Conservation (phyloP, 2,329 filamentous ascomycete species). For the Aspergillus fructus region DNA sequence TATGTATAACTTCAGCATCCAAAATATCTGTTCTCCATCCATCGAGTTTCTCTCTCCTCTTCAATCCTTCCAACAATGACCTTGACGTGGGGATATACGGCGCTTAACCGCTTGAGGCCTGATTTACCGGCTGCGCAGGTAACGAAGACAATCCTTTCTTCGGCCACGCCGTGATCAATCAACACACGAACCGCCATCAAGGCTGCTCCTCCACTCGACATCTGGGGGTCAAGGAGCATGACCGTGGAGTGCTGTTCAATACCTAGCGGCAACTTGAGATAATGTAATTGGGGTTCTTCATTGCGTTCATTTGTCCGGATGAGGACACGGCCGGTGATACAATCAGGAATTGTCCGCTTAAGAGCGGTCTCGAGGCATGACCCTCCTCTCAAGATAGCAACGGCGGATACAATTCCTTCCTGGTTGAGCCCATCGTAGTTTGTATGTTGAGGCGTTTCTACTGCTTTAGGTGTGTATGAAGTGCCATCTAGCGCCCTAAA, state of each 20-base stretch:
- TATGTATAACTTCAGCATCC: conserved; percentile 60
- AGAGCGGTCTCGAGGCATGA: conserved; percentile 85
- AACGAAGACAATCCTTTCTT: conserved; percentile 84
- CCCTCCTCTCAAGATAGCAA: conserved; percentile 84
- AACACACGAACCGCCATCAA: conserved; percentile 97
- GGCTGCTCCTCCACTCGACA: conserved; percentile 81
- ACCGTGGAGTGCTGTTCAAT: conserved; percentile 76
- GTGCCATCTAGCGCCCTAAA: conserved; percentile 73
- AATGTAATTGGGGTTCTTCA: conserved; percentile 91
- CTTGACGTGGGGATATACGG: conserved; percentile 82
- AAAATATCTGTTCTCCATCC: conserved; percentile 88
- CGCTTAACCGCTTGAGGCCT: conserved; percentile 79
- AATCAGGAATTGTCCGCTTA: conserved; percentile 88
- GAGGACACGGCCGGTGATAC: conserved; percentile 80
- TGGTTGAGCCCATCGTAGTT: conserved; percentile 70
- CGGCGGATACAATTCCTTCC: conserved; percentile 75
- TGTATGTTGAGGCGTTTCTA: conserved; percentile 70
- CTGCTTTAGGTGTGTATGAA: conserved; percentile 61
- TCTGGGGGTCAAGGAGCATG: conserved; percentile 86
- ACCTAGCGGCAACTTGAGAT: conserved; percentile 73
- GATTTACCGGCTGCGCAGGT: conserved; percentile 86
- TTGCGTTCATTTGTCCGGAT: conserved; percentile 86
- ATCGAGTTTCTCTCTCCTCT: conserved; percentile 78
- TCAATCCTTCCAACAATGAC: conserved; percentile 83
- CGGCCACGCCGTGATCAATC: conserved; percentile 84